Conservation (phyloP, 306 rosid species). For the Malus sieversii region DNA sequence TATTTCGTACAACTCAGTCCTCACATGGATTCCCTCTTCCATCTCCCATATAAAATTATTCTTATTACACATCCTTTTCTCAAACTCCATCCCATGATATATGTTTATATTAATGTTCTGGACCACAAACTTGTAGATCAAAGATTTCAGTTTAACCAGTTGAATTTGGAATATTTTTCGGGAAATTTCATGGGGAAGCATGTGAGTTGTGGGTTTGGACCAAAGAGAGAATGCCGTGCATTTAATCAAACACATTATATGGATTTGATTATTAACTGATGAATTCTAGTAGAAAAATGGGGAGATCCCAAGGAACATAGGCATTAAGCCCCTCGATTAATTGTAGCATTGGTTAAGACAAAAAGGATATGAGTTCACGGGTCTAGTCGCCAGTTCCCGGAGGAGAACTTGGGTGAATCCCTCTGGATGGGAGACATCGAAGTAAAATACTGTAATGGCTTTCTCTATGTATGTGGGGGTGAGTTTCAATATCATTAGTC, state of each 20-base stretch:
- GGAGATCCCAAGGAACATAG: slow-evolving; percentile 32
- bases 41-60: slow-evolving; percentile 9
- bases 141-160: slow-evolving; percentile 5
- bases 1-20: slow-evolving; percentile 23
- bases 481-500: slow-evolving; percentile 3
- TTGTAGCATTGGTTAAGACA: slow-evolving; percentile 11
- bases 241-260: not conserved
- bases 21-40: slow-evolving; percentile 57
- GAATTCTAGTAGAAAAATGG: not conserved
- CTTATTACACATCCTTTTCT: slow-evolving; percentile 31
- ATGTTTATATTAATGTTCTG: not conserved
- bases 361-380: slow-evolving; percentile 21
- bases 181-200: not conserved
- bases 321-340: slow-evolving; percentile 3
- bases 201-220: not conserved
- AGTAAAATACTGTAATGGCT: not conserved
- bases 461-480: not conserved
- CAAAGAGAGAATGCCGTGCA: not conserved
- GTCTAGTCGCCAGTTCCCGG: slow-evolving; percentile 16
- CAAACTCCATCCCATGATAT: slow-evolving; percentile 24
- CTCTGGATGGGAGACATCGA: slow-evolving; percentile 25
- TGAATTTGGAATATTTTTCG: not conserved
- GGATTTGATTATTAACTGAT: not conserved
- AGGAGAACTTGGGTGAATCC: slow-evolving; percentile 26
- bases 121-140: slow-evolving; percentile 20